Conservation (phyloP, 352 stramenopile species). For the Globisporangium radiosum region DNA sequence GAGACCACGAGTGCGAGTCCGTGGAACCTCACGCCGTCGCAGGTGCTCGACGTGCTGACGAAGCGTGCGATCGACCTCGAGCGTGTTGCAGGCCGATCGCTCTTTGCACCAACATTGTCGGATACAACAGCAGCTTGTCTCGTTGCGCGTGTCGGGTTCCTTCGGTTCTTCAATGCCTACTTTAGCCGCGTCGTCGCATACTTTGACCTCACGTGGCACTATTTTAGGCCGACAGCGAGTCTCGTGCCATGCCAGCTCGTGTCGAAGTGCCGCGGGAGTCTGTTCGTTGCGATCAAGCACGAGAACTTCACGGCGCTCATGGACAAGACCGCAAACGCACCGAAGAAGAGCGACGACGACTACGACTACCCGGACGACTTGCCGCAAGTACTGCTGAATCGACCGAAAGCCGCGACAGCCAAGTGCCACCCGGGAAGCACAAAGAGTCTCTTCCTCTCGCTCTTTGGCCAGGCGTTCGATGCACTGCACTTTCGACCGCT, state of each 20-base stretch:
- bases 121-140: conserved; percentile 13
- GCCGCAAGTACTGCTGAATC: conserved; percentile 78
- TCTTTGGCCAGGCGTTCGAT: conserved; percentile 85
- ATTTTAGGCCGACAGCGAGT: conserved; percentile 34
- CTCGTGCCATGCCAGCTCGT: conserved; percentile 38
- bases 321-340: conserved; percentile 64
- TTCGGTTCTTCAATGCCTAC: conserved; percentile 76
- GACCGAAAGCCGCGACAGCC: conserved; percentile 73
- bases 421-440: conserved; percentile 61
- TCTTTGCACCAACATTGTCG: neutral
- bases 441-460: conserved; percentile 61
- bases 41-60: conserved; percentile 28
- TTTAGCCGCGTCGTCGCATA: conserved; percentile 58
- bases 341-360: conserved; percentile 84
- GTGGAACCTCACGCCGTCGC: conserved; percentile 47
- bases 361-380: conserved; percentile 91
- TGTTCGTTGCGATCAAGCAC: conserved; percentile 83
- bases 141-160: conserved; percentile 47
- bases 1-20: conserved; percentile 43
- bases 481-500: conserved; percentile 81
- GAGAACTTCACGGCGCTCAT: conserved; percentile 64
- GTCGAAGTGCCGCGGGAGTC: conserved; percentile 46
- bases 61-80: conserved; percentile 9
- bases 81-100: neutral
- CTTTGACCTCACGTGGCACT: conserved; percentile 77